phyloP scores from a whole-genome alignment of 768 basidiomycete genomes.

The Hericium rajendrae region DNA sequence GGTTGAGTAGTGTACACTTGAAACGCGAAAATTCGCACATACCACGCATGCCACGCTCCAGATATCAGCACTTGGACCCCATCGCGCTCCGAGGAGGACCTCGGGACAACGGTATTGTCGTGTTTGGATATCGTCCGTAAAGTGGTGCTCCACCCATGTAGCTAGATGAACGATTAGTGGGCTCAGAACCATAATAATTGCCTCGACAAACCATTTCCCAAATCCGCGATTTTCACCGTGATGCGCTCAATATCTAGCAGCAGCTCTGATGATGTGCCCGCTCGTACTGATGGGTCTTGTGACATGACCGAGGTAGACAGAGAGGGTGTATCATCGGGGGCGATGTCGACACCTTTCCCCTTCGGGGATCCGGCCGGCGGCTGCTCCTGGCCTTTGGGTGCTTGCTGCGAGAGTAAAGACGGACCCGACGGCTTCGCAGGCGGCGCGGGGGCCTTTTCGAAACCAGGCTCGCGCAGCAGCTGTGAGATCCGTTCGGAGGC shows the following conservation, averaged over 20 bases:
- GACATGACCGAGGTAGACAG: constrained; percentile 20
- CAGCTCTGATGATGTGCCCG: constrained; percentile 4
- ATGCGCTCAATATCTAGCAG: constrained; percentile 46
- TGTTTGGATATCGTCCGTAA: constrained; percentile 98
- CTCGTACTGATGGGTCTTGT: constrained; percentile 14
- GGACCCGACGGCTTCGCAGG: constrained; percentile 41
- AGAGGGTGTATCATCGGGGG: constrained; percentile 8
- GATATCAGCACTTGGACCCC: constrained; percentile 91
- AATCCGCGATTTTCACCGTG: constrained; percentile 97
- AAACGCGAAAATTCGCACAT: constrained; percentile 20
- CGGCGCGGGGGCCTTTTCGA: constrained; percentile 27
- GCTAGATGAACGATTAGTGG: constrained; percentile 28
- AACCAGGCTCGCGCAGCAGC: constrained; percentile 34
- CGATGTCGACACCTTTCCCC: constrained; percentile 19
- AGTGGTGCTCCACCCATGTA: constrained; percentile 90
- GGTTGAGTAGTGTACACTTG: background rate
- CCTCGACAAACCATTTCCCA: constrained; percentile 68
- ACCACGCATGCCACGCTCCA: constrained; percentile 97
- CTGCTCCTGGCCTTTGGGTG: constrained; percentile 24
- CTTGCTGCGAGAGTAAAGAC: constrained; percentile 67
- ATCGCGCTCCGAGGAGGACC: constrained; percentile 92
- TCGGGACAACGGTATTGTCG: constrained; percentile 96
- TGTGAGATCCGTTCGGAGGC: constrained; percentile 43
- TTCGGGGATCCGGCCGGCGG: constrained; percentile 17
- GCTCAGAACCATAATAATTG: too few relatives aligned